Base-by-base conservation (phyloP, 352 stramenopile genomes). In the Blastocystis sp. region DNA sequence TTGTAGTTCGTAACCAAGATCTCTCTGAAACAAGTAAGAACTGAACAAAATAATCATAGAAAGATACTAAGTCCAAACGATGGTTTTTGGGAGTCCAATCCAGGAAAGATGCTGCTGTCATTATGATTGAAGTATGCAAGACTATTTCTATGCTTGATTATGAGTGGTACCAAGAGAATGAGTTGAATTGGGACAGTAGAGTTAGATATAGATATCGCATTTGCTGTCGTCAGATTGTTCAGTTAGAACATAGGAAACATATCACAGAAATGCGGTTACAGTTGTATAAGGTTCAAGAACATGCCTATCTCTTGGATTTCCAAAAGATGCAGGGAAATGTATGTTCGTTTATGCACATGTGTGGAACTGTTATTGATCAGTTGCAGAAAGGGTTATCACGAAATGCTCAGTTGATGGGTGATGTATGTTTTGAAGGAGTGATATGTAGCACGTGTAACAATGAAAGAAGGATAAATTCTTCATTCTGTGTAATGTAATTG, bases 41-140 rank as follows among this genome's bases (percentile, higher is more conserved):
- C 17, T 7, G 53, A 68, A 0, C 19, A 0, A 13, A 1, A 13
- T 24, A 0, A 24, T 84, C 1, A 40, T 30, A 37, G 48, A 35
- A 57, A 90, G 81, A 51, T 35, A 7, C n/a, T n/a, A 77, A 68
- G 40, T 90, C 93, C 64, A 93, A 96, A 90, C 91, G 96, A 90
- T 99, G 97, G 97, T 99, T 99, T 90, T 90, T 99, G 77, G 97
- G 97, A 57, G 99, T 99, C 91, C 97, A 99, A 93, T 98, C 94
- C 90, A 98, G 98, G 91, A 99, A 99, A 92, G 96, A 99, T 89
- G 96, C 97, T 15, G 96, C 95, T 53, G 96, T 98, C 90, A 97
- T 99, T 53, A 99, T 99, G 97, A 98, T 94, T 24, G 97, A 99
- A 91, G 97, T 99, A 30, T 99, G 99, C 93, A 98, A 98, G 91